Evolutionary conservation across 495 filamentous ascomycete species (phyloP), one percentile per base, ranked within the genome.

Genomic region (Penicillium daleae): DNA sequence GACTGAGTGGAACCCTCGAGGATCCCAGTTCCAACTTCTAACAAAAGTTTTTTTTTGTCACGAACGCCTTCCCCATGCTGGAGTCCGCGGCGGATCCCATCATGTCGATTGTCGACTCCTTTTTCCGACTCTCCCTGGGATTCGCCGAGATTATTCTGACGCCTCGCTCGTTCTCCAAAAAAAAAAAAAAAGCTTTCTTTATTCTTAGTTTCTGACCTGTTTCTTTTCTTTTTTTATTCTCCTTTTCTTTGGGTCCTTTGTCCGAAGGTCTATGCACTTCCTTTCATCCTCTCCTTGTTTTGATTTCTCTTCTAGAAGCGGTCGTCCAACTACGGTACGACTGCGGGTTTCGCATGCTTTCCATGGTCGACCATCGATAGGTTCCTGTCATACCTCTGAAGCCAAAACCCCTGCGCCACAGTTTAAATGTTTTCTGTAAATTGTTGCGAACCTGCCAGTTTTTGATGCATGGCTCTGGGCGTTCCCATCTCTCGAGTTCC

Each of bases 41-140:
- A 15, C 48, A n/a, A 7, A 35, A 17, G 53, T 40, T 58, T 56
- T 31, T 49, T 58, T 61, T 53, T 51, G 40, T 66, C 59, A 56
- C 66, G 66, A 69, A 71, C 69, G 57, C 66, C 66, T 69, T 66
- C 66, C 62, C 64, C 66, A 61, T 57, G 46, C 44, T 57, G 52
- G 37, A 53, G 58, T 44, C 32, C 37, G 32, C 29, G 44, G 63
- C 42, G 62, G 59, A 59, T 58, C 40, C 32, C 53, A 52, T 26
- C 29, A 57, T 58, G 37, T 51, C 9, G 33, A n/a, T n/a, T n/a
- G n/a, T 31, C 53, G 54, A 67, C 48, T 62, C 49, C 40, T 56
- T 62, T 59, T 44, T 56, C 32, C 15, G 51, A 24, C 19, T n/a
- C 22, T 21, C 29, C 15, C 54, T 35, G 40, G 54, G 32, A 24